Evolutionary conservation across 495 filamentous ascomycete genomes (phyloP).

Genomic region (Beverwykella pulmonaria): DNA sequence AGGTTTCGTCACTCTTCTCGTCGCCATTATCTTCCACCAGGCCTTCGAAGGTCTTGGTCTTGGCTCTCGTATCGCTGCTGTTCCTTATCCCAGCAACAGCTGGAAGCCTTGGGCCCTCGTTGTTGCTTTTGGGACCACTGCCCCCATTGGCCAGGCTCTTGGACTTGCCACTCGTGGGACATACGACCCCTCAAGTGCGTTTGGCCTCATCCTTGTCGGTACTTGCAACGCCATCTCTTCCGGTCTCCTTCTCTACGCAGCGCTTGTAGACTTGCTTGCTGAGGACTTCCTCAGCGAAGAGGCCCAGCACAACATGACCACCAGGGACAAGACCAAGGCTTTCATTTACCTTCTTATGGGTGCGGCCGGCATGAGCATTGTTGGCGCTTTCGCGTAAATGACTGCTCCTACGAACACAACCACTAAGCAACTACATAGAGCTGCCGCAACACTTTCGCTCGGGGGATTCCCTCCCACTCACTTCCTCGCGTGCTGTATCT

Average conservation of each 20-base stretch:
- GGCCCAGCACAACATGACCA: slow-evolving; percentile 44
- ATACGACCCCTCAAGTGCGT: slow-evolving; percentile 66
- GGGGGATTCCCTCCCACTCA: no score
- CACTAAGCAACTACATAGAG: not conserved
- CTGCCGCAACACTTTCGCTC: not conserved
- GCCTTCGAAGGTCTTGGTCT: slow-evolving; percentile 41
- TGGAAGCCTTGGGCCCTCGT: slow-evolving; percentile 65
- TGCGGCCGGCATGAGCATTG: slow-evolving; percentile 36
- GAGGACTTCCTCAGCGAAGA: slow-evolving; percentile 68
- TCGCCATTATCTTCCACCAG: slow-evolving; percentile 42
- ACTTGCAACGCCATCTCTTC: slow-evolving; percentile 65
- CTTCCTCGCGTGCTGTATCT: not conserved
- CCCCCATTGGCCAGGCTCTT: slow-evolving; percentile 63
- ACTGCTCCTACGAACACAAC: not conserved
- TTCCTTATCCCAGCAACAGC: slow-evolving; percentile 54
- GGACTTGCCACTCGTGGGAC: slow-evolving; percentile 58
- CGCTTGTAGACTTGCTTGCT: slow-evolving; percentile 63
- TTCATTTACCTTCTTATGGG: slow-evolving; percentile 36
- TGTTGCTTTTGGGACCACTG: slow-evolving; percentile 62
- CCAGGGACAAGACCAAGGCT: slow-evolving; percentile 26
- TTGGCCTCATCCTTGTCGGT: slow-evolving; percentile 68
- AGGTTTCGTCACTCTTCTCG: slow-evolving; percentile 38
- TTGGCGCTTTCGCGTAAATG: slow-evolving; percentile 38
- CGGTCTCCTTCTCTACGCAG: slow-evolving; percentile 64
- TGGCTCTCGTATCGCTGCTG: slow-evolving; percentile 53